These are phyloP conservation scores for Saccharata proteae DNA, from an alignment of 2,329 filamentous ascomycete genomes.

Conservation along the genomic window DNA sequence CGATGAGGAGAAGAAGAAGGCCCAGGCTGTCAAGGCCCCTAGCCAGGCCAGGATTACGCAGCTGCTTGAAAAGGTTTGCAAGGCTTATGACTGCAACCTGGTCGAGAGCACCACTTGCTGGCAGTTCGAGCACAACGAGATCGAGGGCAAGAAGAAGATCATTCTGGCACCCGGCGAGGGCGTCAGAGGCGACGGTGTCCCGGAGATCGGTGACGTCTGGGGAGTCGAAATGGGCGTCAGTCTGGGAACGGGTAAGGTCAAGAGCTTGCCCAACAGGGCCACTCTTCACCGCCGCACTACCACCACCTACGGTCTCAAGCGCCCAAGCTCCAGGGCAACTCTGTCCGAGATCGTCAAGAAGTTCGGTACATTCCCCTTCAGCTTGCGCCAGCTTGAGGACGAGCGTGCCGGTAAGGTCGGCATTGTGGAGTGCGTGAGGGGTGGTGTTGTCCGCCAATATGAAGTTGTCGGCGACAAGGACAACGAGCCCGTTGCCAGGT, in stretches of 20 bases:
- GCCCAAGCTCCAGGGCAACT: conserved; percentile 76
- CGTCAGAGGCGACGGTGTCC: conserved; percentile 77
- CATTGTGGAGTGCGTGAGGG: conserved; percentile 89
- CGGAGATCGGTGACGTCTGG: conserved; percentile 90
- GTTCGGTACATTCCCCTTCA: conserved; percentile 97
- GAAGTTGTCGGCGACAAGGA: conserved; percentile 95
- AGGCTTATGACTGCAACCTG: conserved; percentile 80
- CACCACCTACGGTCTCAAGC: conserved; percentile 86
- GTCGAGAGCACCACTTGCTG: conserved; percentile 98
- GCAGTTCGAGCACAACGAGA: conserved; percentile 93
- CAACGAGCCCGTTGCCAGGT: conserved; percentile 66
- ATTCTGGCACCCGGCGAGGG: conserved; percentile 79
- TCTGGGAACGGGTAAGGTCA: conserved; percentile 86
- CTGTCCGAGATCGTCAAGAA: conserved; percentile 93
- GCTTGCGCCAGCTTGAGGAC: conserved; percentile 88
- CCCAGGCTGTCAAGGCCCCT: conserved; percentile 62
- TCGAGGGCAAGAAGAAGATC: conserved; percentile 97
- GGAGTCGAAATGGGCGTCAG: conserved; percentile 93
- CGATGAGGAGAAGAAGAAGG: conserved; percentile 93
- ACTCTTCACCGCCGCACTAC: conserved; percentile 89
- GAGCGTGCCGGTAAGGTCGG: conserved; percentile 93
- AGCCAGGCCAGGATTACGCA: conserved; percentile 78
- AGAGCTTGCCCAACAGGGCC: conserved; percentile 73
- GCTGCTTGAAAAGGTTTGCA: conserved; percentile 81
- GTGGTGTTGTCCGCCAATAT: conserved; percentile 87